Conservation (phyloP, 1,284 basidiomycete species). For the Pascua sp. region DNA sequence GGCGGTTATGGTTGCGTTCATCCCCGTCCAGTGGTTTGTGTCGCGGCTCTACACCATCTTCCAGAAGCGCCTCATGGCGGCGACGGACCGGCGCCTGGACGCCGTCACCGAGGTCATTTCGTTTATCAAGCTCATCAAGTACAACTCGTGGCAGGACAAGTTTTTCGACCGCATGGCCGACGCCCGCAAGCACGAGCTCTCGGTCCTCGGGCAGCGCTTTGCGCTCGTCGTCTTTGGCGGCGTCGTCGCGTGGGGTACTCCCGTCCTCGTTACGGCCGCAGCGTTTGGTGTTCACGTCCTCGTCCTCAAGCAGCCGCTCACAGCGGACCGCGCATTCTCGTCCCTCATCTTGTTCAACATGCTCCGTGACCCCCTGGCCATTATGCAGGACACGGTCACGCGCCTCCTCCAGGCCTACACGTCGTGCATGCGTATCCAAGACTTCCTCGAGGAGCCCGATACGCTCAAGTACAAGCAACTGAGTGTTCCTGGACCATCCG, state of each 20-base stretch:
- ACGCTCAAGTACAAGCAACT: slow-evolving; percentile 57
- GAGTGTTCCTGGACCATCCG: slow-evolving; percentile 39
- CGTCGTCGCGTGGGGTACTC: slow-evolving; percentile 51
- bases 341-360: slow-evolving; percentile 57
- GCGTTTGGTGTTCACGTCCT: slow-evolving; percentile 52
- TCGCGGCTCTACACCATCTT: slow-evolving; percentile 51
- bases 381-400: slow-evolving; percentile 47
- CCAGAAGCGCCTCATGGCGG: slow-evolving; percentile 52
- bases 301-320: slow-evolving; percentile 36
- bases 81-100: slow-evolving; percentile 56
- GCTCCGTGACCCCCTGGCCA: slow-evolving; percentile 45
- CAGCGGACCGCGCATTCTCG: slow-evolving; percentile 48
- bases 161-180: slow-evolving; percentile 53
- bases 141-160: slow-evolving; percentile 53
- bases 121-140: slow-evolving; percentile 54
- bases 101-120: slow-evolving; percentile 56
- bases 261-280: slow-evolving; percentile 52
- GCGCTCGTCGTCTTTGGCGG: slow-evolving; percentile 47
- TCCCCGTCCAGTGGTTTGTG: slow-evolving; percentile 49
- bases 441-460: slow-evolving; percentile 55
- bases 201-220: slow-evolving; percentile 49
- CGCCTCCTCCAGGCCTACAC: slow-evolving; percentile 52
- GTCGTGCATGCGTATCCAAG: slow-evolving; percentile 48
- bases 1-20: slow-evolving; percentile 45
- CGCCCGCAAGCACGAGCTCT: slow-evolving; percentile 52